Conservation (phyloP, 495 filamentous ascomycete genomes). For the Aspergillus cavernicola region DNA sequence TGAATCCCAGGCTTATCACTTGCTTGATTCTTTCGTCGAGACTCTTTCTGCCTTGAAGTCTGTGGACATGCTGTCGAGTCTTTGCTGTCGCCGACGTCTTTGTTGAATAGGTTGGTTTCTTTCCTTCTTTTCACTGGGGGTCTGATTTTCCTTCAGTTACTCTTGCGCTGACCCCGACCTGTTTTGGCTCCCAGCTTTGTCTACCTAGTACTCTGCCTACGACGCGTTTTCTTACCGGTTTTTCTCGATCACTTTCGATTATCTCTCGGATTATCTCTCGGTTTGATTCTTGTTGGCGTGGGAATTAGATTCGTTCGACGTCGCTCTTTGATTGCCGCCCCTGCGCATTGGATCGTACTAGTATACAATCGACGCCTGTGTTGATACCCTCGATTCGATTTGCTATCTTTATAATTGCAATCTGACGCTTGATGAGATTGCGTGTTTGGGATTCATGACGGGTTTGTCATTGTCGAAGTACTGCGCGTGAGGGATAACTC, state of each 20-base stretch:
- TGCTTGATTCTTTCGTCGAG: not conserved
- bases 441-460: constrained; percentile 9
- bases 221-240: constrained; percentile 7
- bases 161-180: not conserved
- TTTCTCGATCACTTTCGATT: not conserved
- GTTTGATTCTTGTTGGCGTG: not conserved
- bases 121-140: too few relatives aligned
- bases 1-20: not conserved
- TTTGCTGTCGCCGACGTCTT: not conserved
- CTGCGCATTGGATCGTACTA: constrained; percentile 16
- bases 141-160: constrained; percentile 1
- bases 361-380: not conserved
- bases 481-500: constrained; percentile 2
- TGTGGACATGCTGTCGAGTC: not conserved
- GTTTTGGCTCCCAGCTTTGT: not conserved
- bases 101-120: too few relatives aligned
- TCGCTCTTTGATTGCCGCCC: not conserved
- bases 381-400: not conserved
- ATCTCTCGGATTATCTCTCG: not conserved
- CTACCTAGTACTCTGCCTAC: constrained; percentile 2
- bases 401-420: not conserved
- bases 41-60: not conserved
- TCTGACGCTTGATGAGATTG: not conserved
- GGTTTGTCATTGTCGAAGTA: not conserved
- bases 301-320: not conserved